phyloP scores from a whole-genome alignment of 352 stramenopile genomes.

The Lagenidium giganteum region DNA sequence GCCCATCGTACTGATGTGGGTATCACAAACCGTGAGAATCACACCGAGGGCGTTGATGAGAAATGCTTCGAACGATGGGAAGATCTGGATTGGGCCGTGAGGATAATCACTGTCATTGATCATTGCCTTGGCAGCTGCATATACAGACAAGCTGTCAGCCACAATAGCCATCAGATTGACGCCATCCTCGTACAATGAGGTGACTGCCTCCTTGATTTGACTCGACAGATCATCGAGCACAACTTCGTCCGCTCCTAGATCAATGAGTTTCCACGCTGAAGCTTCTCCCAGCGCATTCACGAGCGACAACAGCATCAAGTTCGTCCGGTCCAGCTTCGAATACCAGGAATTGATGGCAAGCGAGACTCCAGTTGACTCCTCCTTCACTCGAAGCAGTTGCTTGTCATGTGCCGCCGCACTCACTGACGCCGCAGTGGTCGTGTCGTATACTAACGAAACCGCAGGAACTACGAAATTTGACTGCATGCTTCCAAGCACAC shows the following conservation, averaged over 20 bases:
- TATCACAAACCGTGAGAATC: slow-evolving; percentile 48
- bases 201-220: slow-evolving; percentile 44
- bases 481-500: slow-evolving; percentile 22
- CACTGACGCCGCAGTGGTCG: slow-evolving; percentile 3
- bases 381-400: slow-evolving; percentile 53
- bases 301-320: slow-evolving; percentile 57
- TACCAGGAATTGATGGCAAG: slow-evolving; percentile 62
- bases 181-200: slow-evolving; percentile 30
- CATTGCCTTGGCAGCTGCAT: slow-evolving; percentile 16
- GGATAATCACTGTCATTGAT: slow-evolving; percentile 14
- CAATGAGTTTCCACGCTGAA: slow-evolving; percentile 45
- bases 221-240: slow-evolving; percentile 32
- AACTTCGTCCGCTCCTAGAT: slow-evolving; percentile 41
- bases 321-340: slow-evolving; percentile 42
- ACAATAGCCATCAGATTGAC: slow-evolving; percentile 76
- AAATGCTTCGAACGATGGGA: slow-evolving; percentile 24
- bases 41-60: slow-evolving; percentile 32
- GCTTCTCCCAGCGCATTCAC: slow-evolving; percentile 65
- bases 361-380: slow-evolving; percentile 51
- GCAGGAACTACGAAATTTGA: slow-evolving; percentile 22
- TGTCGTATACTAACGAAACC: slow-evolving; percentile 3
- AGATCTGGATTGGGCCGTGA: slow-evolving; percentile 7
- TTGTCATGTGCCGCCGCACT: slow-evolving; percentile 25
- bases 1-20: slow-evolving; percentile 47
- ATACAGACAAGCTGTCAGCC: slow-evolving; percentile 29